These are phyloP conservation scores for Sarcodon aspratus DNA, from an alignment of 768 basidiomycete species.

Conservation along the genomic window DNA sequence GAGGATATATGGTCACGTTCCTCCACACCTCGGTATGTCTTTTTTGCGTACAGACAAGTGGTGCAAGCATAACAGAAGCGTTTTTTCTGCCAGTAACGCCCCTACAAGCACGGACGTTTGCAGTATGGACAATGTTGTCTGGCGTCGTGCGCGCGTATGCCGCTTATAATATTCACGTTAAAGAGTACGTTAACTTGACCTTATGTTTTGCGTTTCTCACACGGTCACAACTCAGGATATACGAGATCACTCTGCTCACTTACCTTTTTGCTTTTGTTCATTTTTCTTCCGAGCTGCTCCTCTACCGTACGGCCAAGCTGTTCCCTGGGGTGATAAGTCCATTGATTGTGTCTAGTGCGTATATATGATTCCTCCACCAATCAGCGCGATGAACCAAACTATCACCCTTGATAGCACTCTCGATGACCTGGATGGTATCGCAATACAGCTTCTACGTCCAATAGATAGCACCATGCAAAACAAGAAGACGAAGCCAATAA, in stretches of 20 bases:
- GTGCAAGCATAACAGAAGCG: neutral
- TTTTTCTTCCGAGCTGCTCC: conserved; percentile 75
- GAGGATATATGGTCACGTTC: conserved; percentile 48
- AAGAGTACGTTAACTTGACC: conserved; percentile 42
- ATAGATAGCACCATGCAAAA: neutral
- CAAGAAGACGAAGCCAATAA: no score
- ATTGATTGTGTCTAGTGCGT: conserved; percentile 78
- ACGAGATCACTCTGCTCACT: conserved; percentile 79
- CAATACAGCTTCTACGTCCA: conserved; percentile 75
- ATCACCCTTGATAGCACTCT: conserved; percentile 32
- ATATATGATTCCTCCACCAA: no score
- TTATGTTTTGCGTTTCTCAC: neutral
- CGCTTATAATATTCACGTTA: conserved; percentile 79
- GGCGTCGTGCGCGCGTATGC: conserved; percentile 78
- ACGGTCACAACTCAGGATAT: conserved; percentile 42
- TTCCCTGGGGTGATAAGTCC: conserved; percentile 55
- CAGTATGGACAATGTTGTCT: conserved; percentile 81
- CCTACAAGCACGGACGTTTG: conserved; percentile 85
- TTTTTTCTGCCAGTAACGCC: conserved; percentile 50
- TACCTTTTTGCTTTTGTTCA: conserved; percentile 89
- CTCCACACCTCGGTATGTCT: conserved; percentile 19
- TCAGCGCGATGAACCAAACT: neutral
- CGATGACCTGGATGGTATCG: conserved; percentile 76
- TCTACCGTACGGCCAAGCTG: conserved; percentile 68
- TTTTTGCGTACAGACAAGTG: neutral